Evolutionary conservation across 179 eudicot genomes (phyloP).

Genomic region (Corrigiola litoralis): DNA sequence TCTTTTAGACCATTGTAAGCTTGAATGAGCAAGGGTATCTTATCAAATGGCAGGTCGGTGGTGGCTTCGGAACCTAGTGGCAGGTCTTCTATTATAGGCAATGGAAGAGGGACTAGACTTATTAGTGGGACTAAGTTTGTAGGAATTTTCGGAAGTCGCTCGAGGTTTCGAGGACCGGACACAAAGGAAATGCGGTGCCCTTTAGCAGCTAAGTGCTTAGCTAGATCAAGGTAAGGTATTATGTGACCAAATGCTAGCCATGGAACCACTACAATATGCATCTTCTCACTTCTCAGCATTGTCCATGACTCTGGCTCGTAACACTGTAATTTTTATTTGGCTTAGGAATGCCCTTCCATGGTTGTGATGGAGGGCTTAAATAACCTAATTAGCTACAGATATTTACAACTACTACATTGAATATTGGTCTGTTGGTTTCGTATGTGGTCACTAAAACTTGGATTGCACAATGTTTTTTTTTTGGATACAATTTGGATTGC

Average conservation of each 20-base stretch:
- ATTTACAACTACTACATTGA: too few species aligned
- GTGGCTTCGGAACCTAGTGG: constrained; percentile 32
- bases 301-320: too few species aligned
- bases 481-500: too few species aligned
- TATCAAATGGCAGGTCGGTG: constrained; percentile 15
- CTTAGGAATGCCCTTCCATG: too few species aligned
- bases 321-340: too few species aligned
- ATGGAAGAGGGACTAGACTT: constrained; percentile 12
- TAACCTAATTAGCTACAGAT: too few species aligned
- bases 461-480: too few species aligned
- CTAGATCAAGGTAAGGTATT: constrained; percentile 22
- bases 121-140: constrained; percentile 2
- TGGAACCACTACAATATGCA: constrained; percentile 28
- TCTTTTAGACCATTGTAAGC: constrained; percentile 27
- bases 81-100: constrained; percentile 8
- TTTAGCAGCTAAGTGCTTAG: constrained; percentile 20
- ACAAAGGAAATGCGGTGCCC: constrained; percentile 29
- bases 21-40: constrained; percentile 18
- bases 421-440: too few species aligned
- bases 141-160: constrained; percentile 27
- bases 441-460: too few species aligned
- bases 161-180: constrained; percentile 27
- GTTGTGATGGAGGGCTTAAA: too few species aligned
- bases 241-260: constrained; percentile 36
- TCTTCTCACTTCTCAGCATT: too few species aligned